Evolutionary conservation across 345 rosid species (phyloP).

Genomic region (Gossypium herbaceum): DNA sequence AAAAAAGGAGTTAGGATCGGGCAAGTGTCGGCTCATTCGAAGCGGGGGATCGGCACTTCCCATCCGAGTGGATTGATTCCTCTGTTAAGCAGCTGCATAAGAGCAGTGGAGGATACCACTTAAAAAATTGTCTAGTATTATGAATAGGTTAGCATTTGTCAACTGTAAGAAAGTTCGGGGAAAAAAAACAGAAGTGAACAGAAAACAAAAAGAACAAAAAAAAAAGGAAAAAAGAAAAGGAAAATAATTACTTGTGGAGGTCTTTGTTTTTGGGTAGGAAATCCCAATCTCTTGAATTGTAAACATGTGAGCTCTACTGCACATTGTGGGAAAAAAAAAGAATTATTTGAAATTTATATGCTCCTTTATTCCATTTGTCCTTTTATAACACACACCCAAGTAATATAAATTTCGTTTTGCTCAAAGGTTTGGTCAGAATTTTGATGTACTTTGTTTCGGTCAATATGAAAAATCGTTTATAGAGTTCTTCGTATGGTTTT

Average conservation of each 20-base stretch:
- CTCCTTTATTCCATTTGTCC: neutral
- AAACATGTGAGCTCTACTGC: conserved; percentile 37
- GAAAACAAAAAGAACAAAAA: neutral
- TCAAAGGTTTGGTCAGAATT: too few species aligned
- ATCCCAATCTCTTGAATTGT: conserved; percentile 40
- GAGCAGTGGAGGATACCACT: conserved; percentile 40
- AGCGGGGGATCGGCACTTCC: conserved; percentile 75
- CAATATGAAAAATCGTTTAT: too few species aligned
- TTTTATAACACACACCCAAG: too few species aligned
- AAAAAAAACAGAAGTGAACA: neutral
- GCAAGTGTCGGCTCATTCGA: conserved; percentile 81
- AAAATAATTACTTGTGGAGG: conserved; percentile 25
- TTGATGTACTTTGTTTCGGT: too few species aligned
- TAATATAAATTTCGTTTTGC: too few species aligned
- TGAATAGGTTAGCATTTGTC: conserved; percentile 23
- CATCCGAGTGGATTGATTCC: conserved; percentile 35
- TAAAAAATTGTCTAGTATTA: conserved; percentile 23
- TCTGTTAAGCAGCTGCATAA: conserved; percentile 39
- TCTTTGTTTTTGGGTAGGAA: conserved; percentile 28
- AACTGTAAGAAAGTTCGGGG: conserved; percentile 26
- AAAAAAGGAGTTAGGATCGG: conserved; percentile 21
- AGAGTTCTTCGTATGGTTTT: too few species aligned
- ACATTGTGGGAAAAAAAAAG: conserved; percentile 12
- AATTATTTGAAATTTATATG: neutral
- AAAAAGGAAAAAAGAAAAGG: neutral